Base-by-base conservation (phyloP, 768 basidiomycete species). In the Sarcodon aspratus region DNA sequence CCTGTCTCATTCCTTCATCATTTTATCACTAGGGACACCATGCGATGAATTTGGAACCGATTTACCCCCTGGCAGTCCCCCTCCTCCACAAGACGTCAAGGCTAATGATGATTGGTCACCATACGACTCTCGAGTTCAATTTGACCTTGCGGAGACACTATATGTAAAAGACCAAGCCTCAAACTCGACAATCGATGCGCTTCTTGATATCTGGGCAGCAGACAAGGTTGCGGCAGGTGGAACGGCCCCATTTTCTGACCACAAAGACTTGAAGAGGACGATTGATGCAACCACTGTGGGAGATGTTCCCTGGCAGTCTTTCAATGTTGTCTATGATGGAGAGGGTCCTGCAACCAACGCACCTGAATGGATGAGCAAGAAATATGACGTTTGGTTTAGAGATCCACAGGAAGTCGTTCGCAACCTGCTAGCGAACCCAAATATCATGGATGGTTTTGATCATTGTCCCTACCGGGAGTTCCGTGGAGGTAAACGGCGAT, bases 271-370 rank as follows among this genome's bases (percentile, higher is more conserved):
- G 3, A 61, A 67, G 33, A 27, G 37, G 0, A 59, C 57, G 0
- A 72, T 75, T 27, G 66, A 73, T 43, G 46, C 49, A 0, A 70
- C 63, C n/a, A 47, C 44, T 6, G 44, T 61, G 15, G 68, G 69
- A 9, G 64, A 66, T 27, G 58, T 59, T 9, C 62, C 68, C 0
- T 75, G 72, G 71, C 15, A 61, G 3, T 57, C 53, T 2, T 66
- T 72, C 48, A 44, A 52, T 1, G 42, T 67, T 13, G 44, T 49
- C 4, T 70, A 68, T 33, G 46, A 48, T 0, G 62, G 61, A 1
- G 42, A 34, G 0, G 21, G 33, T 2, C 50, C 52, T 9, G 47
- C 52, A 3, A 52, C 51, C 0, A 45, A 54, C 1, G 33, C 55
- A 8, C 59, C 61, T 1, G 32, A 49, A 11, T 66, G 63, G 64